Evolutionary conservation across 2,329 filamentous ascomycete species (phyloP).

Genomic region (Biscogniauxia mediterranea): DNA sequence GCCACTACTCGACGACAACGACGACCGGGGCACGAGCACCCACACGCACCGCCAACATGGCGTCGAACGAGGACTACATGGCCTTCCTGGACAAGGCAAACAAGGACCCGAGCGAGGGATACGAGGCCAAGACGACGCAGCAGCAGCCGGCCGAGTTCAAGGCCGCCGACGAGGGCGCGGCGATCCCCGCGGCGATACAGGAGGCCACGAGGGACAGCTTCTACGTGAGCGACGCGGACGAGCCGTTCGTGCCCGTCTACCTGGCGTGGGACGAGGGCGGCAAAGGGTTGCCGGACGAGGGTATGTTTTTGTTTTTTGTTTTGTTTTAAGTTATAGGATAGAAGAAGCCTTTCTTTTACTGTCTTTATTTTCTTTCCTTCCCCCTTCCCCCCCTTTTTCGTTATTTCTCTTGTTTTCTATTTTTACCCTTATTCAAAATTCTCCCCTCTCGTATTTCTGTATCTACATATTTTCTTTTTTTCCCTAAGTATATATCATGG

Average conservation of each 20-base stretch:
- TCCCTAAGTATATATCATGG: neutral
- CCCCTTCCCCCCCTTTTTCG: too few relatives aligned
- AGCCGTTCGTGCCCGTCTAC: constrained; percentile 77
- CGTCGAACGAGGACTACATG: constrained; percentile 78
- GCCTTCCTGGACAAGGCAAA: constrained; percentile 87
- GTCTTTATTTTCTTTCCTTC: constrained; percentile 13
- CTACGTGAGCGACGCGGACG: constrained; percentile 81
- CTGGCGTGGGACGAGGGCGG: constrained; percentile 57
- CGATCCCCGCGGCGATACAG: constrained; percentile 59
- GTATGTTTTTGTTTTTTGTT: constrained; percentile 40
- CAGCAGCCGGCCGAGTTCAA: constrained; percentile 45
- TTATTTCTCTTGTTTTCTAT: constrained; percentile 4
- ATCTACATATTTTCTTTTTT: too few relatives aligned
- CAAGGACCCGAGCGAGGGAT: constrained; percentile 66
- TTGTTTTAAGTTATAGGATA: constrained; percentile 20
- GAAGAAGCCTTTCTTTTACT: too few relatives aligned
- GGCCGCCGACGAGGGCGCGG: constrained; percentile 50
- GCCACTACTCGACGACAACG: constrained; percentile 8
- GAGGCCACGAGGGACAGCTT: constrained; percentile 54
- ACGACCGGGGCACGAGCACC: neutral
- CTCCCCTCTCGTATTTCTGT: neutral
- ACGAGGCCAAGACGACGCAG: constrained; percentile 27
- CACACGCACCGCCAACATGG: constrained; percentile 48
- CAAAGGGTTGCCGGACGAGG: constrained; percentile 57
- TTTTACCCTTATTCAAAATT: constrained; percentile 5